Conservation (phyloP, 169 alveolate species). For the Plasmodium vinckei region DNA sequence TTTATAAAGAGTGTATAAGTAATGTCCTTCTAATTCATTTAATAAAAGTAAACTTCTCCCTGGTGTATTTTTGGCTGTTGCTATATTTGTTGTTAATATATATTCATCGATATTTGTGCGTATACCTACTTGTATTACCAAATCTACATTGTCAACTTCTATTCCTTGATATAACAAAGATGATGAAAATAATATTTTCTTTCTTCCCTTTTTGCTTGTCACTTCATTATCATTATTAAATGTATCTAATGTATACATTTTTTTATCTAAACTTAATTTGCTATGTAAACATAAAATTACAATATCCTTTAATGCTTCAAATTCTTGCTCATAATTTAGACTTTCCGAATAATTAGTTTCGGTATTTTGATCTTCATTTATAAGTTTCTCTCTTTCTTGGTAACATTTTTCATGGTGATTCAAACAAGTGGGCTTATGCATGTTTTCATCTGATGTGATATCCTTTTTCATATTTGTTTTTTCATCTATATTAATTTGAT, state of each 20-base stretch:
- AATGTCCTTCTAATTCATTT: constrained; percentile 70
- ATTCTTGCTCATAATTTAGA: constrained; percentile 11
- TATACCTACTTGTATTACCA: constrained; percentile 72
- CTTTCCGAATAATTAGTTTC: background rate
- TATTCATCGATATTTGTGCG: constrained; percentile 48
- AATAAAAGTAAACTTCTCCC: constrained; percentile 61
- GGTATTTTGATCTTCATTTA: background rate
- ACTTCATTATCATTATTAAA: constrained; percentile 27
- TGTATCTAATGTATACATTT: constrained; percentile 48
- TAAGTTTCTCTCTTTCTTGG: background rate
- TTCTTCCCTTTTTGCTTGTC: background rate
- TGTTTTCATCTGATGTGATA: background rate
- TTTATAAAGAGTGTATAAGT: constrained; percentile 43
- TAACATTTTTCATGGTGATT: background rate
- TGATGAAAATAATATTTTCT: constrained; percentile 54
- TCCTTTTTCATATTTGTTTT: background rate
- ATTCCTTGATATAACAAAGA: constrained; percentile 63
- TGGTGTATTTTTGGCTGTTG: constrained; percentile 27
- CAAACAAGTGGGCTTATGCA: too few relatives aligned
- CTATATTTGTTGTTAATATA: constrained; percentile 45
- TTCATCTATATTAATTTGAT: background rate
- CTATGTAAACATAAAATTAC: constrained; percentile 44
- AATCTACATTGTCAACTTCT: constrained; percentile 56
- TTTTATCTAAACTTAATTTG: constrained; percentile 61
- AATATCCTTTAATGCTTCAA: constrained; percentile 35